These are phyloP conservation scores for Vaccinium darrowii DNA, from an alignment of 148 eudicot genomes.

Conservation along the genomic window DNA sequence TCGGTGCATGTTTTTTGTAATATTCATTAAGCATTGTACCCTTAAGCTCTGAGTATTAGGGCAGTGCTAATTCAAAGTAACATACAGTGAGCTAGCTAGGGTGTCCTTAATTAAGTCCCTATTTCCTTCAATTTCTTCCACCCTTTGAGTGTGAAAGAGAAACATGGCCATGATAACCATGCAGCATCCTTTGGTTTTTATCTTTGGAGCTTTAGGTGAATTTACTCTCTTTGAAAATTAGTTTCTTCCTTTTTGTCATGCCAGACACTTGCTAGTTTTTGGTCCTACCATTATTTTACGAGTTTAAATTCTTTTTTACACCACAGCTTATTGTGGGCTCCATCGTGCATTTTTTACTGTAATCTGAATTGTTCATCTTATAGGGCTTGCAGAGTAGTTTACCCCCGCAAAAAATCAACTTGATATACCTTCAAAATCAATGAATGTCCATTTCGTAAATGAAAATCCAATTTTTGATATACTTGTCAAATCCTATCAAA, in stretches of 20 bases:
- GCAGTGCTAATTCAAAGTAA: background rate
- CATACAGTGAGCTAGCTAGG: background rate
- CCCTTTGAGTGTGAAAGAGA: conserved; percentile 7
- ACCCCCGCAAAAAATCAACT: no score
- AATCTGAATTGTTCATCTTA: no score
- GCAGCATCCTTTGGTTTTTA: conserved; percentile 52
- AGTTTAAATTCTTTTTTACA: background rate
- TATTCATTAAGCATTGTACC: background rate
- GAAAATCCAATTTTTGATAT: no score
- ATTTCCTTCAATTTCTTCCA: conserved; percentile 1
- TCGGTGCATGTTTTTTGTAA: background rate
- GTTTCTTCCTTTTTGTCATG: background rate
- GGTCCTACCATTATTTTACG: background rate
- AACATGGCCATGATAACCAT: conserved; percentile 38
- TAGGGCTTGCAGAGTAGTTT: no score
- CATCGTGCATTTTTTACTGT: no score
- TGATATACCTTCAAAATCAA: no score
- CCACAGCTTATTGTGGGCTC: no score
- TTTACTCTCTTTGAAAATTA: conserved; percentile 15
- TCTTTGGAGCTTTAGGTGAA: conserved; percentile 69
- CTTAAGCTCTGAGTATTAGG: background rate
- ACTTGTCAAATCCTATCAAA: no score
- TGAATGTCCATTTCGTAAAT: no score
- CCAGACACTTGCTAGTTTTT: background rate
- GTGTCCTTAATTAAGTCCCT: background rate